Base-by-base conservation (phyloP, 192 early-diverging fungal genomes). In the Dimargaris xerosporica region DNA sequence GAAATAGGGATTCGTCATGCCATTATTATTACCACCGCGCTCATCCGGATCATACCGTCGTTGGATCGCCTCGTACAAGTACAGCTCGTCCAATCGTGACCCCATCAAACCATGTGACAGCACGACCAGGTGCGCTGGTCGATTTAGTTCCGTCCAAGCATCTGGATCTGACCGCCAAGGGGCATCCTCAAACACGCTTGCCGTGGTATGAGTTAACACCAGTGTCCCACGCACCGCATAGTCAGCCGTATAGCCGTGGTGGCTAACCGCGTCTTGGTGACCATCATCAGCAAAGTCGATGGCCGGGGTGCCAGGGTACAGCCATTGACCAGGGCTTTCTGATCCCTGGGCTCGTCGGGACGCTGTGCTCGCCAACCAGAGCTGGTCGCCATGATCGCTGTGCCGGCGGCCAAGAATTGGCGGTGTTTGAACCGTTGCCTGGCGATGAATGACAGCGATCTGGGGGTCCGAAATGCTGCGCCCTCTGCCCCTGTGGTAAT, bases 61-160 rank as follows among this genome's bases (percentile, higher is more conserved):
- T 3, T 52, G 50, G 50, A 60, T 41, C 11, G 34, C n/a, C n/a
- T 60, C 58, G n/a, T 39, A 39, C 10, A 60, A 23, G 43, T 34
- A 60, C 31, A 60, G 26, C 43, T 60, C 58, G 58, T 60, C 58
- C 11, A 60, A 34, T 0, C 58, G 58, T 6, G 58, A 60, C 5
- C 58, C 58, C 58, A 60, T 60, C 30, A 60, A 60, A 16, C 58
- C 58, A 34, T 60, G 58, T 0, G 58, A 44, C 26, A 60, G 42
- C 2, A 60, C 58, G 5, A 60, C 58, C 39, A 60, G 58, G 41
- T 60, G 58, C 23, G 47, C 21, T 48, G 19, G 19, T 17, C 47
- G 16, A 21, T 48, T 23, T 12, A 17, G 47, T 3, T 3, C 21
- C 11, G 21, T 43, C 58, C 58, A 60, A 6, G 17, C 34, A 11